Conservation (phyloP, 2,329 filamentous ascomycete genomes). For the Paecilomyces variotii region DNA sequence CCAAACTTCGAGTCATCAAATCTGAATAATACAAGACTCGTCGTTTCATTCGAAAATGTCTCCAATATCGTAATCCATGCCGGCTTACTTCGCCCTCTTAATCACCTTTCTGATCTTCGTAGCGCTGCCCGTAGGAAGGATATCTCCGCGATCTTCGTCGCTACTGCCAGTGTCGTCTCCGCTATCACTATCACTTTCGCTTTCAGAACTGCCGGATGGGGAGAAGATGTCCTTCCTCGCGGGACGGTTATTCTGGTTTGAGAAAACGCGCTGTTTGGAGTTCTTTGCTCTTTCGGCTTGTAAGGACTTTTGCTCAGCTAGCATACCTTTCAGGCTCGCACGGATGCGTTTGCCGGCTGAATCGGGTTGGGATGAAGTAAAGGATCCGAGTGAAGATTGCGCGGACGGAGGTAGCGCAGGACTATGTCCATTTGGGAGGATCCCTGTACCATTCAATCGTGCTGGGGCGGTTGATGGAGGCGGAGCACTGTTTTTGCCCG, state of each 20-base stretch:
- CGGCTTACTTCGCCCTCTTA: neutral
- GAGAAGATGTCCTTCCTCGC: neutral
- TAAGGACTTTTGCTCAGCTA: neutral
- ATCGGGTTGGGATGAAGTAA: neutral
- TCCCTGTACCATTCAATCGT: neutral
- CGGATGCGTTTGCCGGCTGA: neutral
- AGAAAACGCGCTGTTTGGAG: neutral
- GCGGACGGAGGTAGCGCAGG: neutral
- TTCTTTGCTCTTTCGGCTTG: neutral
- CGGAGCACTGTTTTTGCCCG: neutral
- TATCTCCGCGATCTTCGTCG: constrained; percentile 13
- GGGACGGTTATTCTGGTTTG: neutral
- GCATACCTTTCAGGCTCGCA: neutral
- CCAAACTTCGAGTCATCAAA: neutral
- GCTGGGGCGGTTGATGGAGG: neutral
- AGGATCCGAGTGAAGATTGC: neutral
- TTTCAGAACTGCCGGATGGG: constrained; percentile 3
- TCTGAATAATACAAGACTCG: neutral
- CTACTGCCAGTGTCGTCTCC: constrained; percentile 7
- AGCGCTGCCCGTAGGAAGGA: constrained; percentile 14
- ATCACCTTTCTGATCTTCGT: constrained; percentile 7
- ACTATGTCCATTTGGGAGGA: neutral
- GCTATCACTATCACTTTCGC: constrained; percentile 5
- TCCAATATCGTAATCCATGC: neutral
- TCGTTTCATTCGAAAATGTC: neutral